These are phyloP conservation scores for Phytopythium helicoides DNA, from an alignment of 352 stramenopile genomes.

Conservation along the genomic window DNA sequence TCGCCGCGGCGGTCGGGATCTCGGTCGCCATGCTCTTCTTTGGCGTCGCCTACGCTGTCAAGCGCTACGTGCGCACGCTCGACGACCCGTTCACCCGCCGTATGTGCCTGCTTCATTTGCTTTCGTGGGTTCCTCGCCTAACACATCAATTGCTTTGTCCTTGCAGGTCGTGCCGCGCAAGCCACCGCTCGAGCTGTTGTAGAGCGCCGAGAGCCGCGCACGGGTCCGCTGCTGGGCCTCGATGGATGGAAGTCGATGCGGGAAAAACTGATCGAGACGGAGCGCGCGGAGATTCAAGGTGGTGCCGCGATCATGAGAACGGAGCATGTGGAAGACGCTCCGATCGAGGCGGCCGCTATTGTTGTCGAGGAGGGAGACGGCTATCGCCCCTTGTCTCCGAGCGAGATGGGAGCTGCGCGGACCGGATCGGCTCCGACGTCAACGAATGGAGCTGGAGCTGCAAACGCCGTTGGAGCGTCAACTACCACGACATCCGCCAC, in stretches of 20 bases:
- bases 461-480: neutral
- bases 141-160: neutral
- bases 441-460: neutral
- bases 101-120: neutral
- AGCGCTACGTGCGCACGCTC: conserved; percentile 2
- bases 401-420: conserved; percentile 1
- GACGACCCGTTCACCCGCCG: neutral
- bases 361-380: conserved; percentile 38
- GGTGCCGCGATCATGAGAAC: conserved; percentile 4
- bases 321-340: conserved; percentile 11
- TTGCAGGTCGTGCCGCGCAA: neutral
- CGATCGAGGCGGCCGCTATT: conserved; percentile 16
- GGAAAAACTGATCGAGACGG: conserved; percentile 42
- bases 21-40: conserved; percentile 6
- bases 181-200: neutral
- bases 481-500: too few species aligned
- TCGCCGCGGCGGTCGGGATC: conserved; percentile 22
- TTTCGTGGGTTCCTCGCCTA: too few species aligned
- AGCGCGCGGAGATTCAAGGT: conserved; percentile 13
- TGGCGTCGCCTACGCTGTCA: conserved; percentile 3
- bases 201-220: conserved; percentile 9
- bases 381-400: conserved; percentile 42
- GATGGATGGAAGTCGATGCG: conserved; percentile 49
- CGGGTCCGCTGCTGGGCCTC: conserved; percentile 30
- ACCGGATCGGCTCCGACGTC: neutral